Conservation (phyloP, 768 basidiomycete species). For the Boletales sp. region DNA sequence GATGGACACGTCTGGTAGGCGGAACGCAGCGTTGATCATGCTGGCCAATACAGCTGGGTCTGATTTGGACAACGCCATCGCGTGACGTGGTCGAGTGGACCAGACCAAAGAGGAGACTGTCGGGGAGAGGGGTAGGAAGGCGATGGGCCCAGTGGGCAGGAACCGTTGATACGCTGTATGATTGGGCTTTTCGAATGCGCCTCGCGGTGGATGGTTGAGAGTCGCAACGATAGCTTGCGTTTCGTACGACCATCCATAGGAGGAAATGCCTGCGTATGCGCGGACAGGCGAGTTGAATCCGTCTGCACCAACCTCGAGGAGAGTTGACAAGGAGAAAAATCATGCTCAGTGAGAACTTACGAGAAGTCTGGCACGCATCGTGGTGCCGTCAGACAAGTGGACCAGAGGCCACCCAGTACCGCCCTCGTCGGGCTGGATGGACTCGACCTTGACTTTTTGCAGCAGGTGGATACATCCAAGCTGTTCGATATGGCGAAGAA, state of each 20-base stretch:
- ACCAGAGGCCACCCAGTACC: conserved; percentile 77
- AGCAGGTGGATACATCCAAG: conserved; percentile 56
- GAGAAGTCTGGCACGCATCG: conserved; percentile 69
- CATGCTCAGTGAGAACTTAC: conserved; percentile 39
- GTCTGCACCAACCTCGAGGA: conserved; percentile 81
- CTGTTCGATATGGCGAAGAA: conserved; percentile 59
- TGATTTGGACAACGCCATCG: conserved; percentile 65
- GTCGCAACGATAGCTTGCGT: conserved; percentile 90
- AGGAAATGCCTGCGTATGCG: conserved; percentile 75
- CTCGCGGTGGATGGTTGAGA: conserved; percentile 66
- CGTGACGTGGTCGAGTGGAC: conserved; percentile 81
- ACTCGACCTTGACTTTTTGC: conserved; percentile 71
- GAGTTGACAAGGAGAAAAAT: neutral
- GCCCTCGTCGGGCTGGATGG: conserved; percentile 48
- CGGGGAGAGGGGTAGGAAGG: conserved; percentile 84
- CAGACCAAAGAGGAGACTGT: conserved; percentile 88
- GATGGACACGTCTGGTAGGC: conserved; percentile 72
- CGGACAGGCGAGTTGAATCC: conserved; percentile 89
- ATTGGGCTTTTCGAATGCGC: conserved; percentile 59
- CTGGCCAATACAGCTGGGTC: conserved; percentile 58
- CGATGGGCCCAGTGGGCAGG: conserved; percentile 89
- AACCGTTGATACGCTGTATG: conserved; percentile 91
- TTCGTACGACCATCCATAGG: conserved; percentile 90
- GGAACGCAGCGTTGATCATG: conserved; percentile 91
- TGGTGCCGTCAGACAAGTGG: conserved; percentile 62